Conservation (phyloP, 768 basidiomycete species). For the Candolleomyces efflorescens region DNA sequence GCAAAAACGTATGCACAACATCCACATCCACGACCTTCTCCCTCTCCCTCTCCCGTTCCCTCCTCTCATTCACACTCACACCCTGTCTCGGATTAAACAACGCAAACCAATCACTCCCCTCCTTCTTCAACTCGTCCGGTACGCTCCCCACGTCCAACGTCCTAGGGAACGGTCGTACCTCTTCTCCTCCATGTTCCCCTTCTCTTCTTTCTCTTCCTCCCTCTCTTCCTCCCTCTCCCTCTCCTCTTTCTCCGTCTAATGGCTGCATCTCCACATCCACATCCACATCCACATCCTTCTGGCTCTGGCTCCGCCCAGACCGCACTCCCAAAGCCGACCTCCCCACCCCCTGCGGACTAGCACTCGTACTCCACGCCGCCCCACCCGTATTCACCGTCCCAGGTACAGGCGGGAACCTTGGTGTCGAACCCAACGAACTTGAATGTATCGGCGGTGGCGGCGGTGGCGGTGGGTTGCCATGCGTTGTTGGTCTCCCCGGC, state of each 20-base stretch:
- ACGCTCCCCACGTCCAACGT: slow-evolving; percentile 38
- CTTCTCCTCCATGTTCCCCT: background rate
- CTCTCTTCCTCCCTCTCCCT: background rate
- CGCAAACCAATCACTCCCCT: slow-evolving; percentile 83
- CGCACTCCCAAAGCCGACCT: too few relatives aligned
- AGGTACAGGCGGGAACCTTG: slow-evolving; percentile 6
- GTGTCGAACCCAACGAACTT: slow-evolving; percentile 1
- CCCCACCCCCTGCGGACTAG: too few relatives aligned
- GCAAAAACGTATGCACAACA: slow-evolving; percentile 75
- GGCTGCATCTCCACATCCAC: background rate
- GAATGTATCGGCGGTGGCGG: background rate
- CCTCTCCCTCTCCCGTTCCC: background rate
- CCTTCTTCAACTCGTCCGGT: slow-evolving; percentile 52
- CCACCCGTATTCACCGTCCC: slow-evolving; percentile 6
- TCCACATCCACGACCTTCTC: slow-evolving; percentile 67
- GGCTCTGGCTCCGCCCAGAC: too few relatives aligned
- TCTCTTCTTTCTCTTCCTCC: background rate
- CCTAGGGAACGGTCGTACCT: slow-evolving; percentile 25
- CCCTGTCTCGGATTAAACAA: slow-evolving; percentile 64
- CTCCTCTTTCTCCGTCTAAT: too few relatives aligned
- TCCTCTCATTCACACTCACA: background rate
- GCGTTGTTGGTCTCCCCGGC: too few relatives aligned
- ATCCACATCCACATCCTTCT: background rate
- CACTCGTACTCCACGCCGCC: background rate
- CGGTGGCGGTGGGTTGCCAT: background rate